Evolutionary conservation across 805 yeast genomes (phyloP).

Genomic region (Dipodascus geniculatus): DNA sequence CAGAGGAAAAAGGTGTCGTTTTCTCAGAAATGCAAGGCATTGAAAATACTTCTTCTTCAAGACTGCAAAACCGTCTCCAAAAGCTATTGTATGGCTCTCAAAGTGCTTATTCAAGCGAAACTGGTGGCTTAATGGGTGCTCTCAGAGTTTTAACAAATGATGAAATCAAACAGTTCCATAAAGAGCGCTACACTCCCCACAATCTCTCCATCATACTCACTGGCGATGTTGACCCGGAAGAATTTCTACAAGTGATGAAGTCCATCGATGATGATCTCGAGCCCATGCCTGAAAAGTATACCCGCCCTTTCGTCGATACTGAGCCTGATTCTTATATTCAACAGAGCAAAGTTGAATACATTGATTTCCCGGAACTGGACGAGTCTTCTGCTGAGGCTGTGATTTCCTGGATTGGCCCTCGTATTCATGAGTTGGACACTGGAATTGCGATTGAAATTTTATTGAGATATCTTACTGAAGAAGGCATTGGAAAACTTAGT

Average conservation of each 20-base stretch:
- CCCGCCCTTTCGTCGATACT: slow-evolving; percentile 73
- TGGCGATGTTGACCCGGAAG: slow-evolving; percentile 76
- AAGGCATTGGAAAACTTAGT: slow-evolving; percentile 65
- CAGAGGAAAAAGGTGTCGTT: slow-evolving; percentile 91
- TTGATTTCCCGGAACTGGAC: slow-evolving; percentile 82
- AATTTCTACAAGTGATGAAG: slow-evolving; percentile 47
- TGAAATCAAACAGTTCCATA: slow-evolving; percentile 67
- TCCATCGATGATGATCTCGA: slow-evolving; percentile 48
- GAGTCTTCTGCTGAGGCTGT: slow-evolving; percentile 70
- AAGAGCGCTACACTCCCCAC: slow-evolving; percentile 61
- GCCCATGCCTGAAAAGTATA: slow-evolving; percentile 25
- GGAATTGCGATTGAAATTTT: slow-evolving; percentile 64
- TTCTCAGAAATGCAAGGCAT: slow-evolving; percentile 95
- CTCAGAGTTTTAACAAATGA: slow-evolving; percentile 62
- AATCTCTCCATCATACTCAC: slow-evolving; percentile 72
- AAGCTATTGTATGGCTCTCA: slow-evolving; percentile 30
- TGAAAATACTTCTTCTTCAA: slow-evolving; percentile 65
- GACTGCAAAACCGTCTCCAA: slow-evolving; percentile 39
- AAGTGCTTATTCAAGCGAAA: slow-evolving; percentile 84
- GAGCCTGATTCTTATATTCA: slow-evolving; percentile 32
- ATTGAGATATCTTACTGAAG: slow-evolving; percentile 62
- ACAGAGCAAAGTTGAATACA: slow-evolving; percentile 33
- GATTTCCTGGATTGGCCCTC: slow-evolving; percentile 77
- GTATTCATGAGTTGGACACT: slow-evolving; percentile 35
- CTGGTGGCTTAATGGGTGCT: slow-evolving; percentile 80